Evolutionary conservation across 306 rosid genomes (phyloP), one percentile per base, ranked within the genome.

Genomic region (Quillaja saponaria): DNA sequence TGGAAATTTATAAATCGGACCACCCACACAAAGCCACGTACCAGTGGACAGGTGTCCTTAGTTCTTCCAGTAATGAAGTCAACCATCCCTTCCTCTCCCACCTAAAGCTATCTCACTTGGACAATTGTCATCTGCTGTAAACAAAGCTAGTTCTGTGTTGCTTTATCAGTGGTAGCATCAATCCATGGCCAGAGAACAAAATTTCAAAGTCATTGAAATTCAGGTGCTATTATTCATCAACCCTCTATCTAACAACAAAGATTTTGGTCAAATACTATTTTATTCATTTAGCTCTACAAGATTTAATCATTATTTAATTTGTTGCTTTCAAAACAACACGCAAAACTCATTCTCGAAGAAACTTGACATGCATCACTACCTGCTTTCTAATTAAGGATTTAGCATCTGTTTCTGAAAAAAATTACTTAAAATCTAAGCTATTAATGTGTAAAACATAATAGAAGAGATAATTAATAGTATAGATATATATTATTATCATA

Each of bases 171-270:
- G 19, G 61, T 47, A 21, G 58, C 74, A 69, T 50, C n/a, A n/a
- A n/a, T n/a, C 40, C 34, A 41, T 51, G 58, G 68, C 72, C 65
- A 48, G 8, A 37, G 59, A 68, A 61, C 72, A 15, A 55, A 56
- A 71, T 65, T 78, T 82, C 76, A 74, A 77, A 68, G 19, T 56
- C 74, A 67, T 75, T 68, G 85, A 85, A 82, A 83, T 66, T 80
- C 89, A 59, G 87, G 76, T 85, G 73, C 74, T 34, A 54, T 63
- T 49, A 68, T 71, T 66, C 90, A 88, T 84, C 97, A 71, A 86
- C 86, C 58, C 42, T 74, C 62, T 69, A 87, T 91, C 97, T 90
- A 90, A 84, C 90, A 72, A 4, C 49, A 61, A 37, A 19, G 47
- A 41, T 57, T 55, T 71, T 61, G 41, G 84, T 82, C 77, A 72